Conservation (phyloP, 73 alveolate genomes). For the Diophrys sp. region DNA sequence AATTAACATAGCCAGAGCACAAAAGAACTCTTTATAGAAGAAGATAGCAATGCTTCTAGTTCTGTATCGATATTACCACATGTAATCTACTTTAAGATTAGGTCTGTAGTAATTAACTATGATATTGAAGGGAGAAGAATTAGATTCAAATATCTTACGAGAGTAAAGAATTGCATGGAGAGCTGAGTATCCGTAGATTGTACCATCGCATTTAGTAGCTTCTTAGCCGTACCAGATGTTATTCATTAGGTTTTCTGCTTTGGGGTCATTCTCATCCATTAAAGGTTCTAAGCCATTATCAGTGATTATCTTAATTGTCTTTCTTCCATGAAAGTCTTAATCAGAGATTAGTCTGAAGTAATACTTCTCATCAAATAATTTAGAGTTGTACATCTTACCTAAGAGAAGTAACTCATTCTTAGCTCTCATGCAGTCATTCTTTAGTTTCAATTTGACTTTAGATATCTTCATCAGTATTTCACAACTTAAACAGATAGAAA, state of each 20-base stretch:
- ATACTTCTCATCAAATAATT: conserved; percentile 46
- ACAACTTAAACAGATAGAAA: conserved; percentile 45
- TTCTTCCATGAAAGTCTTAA: conserved; percentile 41
- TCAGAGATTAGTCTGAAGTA: conserved; percentile 45
- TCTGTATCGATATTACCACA: conserved; percentile 53
- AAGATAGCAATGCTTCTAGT: conserved; percentile 35
- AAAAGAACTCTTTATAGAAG: conserved; percentile 52
- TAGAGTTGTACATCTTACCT: conserved; percentile 59
- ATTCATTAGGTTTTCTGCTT: conserved; percentile 58
- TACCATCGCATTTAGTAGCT: conserved; percentile 65
- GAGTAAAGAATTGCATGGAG: conserved; percentile 24
- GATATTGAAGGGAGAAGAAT: background rate
- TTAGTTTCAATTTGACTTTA: conserved; percentile 38
- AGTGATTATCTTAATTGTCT: conserved; percentile 42
- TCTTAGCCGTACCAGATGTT: conserved; percentile 55
- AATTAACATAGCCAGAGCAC: conserved; percentile 43
- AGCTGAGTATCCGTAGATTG: conserved; percentile 46
- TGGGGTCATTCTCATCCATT: conserved; percentile 60
- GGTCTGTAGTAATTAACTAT: conserved; percentile 27
- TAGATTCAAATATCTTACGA: background rate
- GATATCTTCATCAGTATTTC: conserved; percentile 39
- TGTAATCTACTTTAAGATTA: conserved; percentile 43
- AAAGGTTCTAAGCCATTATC: conserved; percentile 55
- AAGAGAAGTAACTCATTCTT: conserved; percentile 23
- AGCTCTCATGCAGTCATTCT: conserved; percentile 30